A percentile compares a stretch with the other conserved stretches of the same genome.
phyloP scores from a whole-genome alignment of 2,329 filamentous ascomycete genomes.

The Aspergillus sp. region DNA sequence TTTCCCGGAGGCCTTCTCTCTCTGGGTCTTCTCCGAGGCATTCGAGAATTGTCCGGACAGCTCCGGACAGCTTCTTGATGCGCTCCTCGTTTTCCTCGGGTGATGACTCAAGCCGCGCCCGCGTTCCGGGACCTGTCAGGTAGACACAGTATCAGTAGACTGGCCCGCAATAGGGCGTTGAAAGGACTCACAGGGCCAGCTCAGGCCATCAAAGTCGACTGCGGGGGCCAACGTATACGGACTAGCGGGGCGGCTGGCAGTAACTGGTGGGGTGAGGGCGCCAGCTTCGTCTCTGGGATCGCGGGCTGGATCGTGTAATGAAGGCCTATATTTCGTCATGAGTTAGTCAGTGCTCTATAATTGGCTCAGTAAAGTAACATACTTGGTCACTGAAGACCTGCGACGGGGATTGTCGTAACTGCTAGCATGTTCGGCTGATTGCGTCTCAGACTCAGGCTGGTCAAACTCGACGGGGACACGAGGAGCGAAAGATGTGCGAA shows the following conservation, averaged over 20 bases:
- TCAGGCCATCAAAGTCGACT: conserved; percentile 53
- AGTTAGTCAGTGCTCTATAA: background rate
- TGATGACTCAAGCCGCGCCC: conserved; percentile 55
- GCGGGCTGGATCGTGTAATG: conserved; percentile 51
- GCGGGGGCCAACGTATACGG: conserved; percentile 51
- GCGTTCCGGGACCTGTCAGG: conserved; percentile 45
- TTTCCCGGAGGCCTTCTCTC: conserved; percentile 62
- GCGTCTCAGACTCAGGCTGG: conserved; percentile 18
- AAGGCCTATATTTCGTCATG: conserved; percentile 21
- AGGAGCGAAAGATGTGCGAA: conserved; percentile 56
- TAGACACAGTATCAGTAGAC: conserved; percentile 10
- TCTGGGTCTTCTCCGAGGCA: conserved; percentile 67
- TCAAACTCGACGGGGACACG: conserved; percentile 34
- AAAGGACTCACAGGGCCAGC: conserved; percentile 51
- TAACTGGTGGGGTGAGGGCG: conserved; percentile 52
- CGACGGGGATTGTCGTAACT: conserved; percentile 19
- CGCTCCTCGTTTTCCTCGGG: conserved; percentile 59
- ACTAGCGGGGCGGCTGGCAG: conserved; percentile 50
- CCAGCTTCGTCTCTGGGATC: conserved; percentile 54
- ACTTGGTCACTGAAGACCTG: conserved; percentile 26
- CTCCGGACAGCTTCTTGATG: conserved; percentile 61
- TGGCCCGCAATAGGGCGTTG: background rate
- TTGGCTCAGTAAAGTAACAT: conserved; percentile 8
- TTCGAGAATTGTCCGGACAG: conserved; percentile 63
- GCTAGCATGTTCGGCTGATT: conserved; percentile 16